Conservation (phyloP, 2,329 filamentous ascomycete species). For the Elsinoe ampelina region DNA sequence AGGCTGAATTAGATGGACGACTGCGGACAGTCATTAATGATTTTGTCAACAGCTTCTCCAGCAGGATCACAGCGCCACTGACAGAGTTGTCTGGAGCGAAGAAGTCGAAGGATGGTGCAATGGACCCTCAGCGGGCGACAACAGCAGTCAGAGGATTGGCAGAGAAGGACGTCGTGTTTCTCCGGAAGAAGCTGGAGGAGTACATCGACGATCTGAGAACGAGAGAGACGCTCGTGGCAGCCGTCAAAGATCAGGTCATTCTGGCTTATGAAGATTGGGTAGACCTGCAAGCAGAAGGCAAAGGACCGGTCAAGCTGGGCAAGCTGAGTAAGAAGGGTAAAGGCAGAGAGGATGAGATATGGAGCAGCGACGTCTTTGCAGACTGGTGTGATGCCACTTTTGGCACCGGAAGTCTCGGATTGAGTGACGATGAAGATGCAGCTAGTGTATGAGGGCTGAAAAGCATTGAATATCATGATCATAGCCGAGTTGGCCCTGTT, state of each 20-base stretch:
- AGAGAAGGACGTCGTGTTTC: slow-evolving; percentile 47
- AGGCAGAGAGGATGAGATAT: slow-evolving; percentile 51
- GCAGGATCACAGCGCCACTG: slow-evolving; percentile 46
- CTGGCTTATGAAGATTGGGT: slow-evolving; percentile 57
- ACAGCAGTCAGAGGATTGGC: slow-evolving; percentile 44
- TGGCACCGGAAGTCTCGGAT: slow-evolving; percentile 39
- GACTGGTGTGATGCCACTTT: slow-evolving; percentile 55
- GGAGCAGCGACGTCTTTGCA: slow-evolving; percentile 55
- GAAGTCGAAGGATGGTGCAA: slow-evolving; percentile 18
- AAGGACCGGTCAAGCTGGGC: slow-evolving; percentile 21
- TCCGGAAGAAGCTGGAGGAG: slow-evolving; percentile 49
- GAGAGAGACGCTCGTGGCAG: slow-evolving; percentile 56
- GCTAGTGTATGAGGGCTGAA: slow-evolving; percentile 10
- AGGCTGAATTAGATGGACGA: slow-evolving; percentile 56
- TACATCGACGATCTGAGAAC: slow-evolving; percentile 58
- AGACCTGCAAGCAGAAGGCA: slow-evolving; percentile 40
- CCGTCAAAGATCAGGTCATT: slow-evolving; percentile 55
- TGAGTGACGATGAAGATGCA: slow-evolving; percentile 25
- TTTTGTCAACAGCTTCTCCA: slow-evolving; percentile 51
- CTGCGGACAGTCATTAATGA: slow-evolving; percentile 56
- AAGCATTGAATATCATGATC: not conserved
- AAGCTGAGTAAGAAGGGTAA: slow-evolving; percentile 45
- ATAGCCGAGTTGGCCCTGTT: too few species aligned
- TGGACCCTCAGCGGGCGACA: slow-evolving; percentile 21
- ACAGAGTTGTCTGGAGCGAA: slow-evolving; percentile 20